Conservation (phyloP, 2,329 filamentous ascomycete species). For the Cladosporium austrohemisphaericum region DNA sequence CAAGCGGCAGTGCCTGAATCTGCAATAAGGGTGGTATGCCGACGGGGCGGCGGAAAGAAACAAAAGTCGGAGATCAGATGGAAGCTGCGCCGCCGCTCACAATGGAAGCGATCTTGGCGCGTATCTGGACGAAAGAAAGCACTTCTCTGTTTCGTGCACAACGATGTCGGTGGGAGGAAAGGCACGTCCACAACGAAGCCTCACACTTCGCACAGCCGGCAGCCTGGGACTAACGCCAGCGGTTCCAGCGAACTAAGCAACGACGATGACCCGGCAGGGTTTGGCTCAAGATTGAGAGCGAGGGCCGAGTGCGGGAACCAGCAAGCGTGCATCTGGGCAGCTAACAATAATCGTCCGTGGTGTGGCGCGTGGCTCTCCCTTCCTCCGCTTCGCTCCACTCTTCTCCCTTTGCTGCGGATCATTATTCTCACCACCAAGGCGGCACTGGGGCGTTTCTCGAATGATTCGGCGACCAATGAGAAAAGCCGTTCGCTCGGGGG, state of each 20-base stretch:
- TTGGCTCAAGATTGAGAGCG: constrained; percentile 9
- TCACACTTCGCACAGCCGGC: constrained; percentile 14
- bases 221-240: constrained; percentile 14
- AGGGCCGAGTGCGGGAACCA: constrained; percentile 15
- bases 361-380: constrained; percentile 8
- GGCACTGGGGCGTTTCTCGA: constrained; percentile 5
- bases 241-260: constrained; percentile 15
- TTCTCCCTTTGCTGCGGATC: constrained; percentile 8
- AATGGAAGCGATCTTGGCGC: constrained; percentile 15
- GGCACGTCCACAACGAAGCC: constrained; percentile 11
- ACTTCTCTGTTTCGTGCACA: constrained; percentile 5
- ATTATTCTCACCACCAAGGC: neutral
- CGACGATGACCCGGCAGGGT: constrained; percentile 8
- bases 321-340: constrained; percentile 14
- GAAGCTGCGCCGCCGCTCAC: constrained; percentile 4
- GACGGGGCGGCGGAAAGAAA: neutral
- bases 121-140: neutral
- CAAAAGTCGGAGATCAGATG: neutral
- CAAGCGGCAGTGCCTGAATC: constrained; percentile 13
- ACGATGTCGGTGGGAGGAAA: constrained; percentile 11
- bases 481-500: neutral
- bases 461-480: constrained; percentile 4
- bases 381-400: constrained; percentile 6
- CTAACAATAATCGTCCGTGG: constrained; percentile 14
- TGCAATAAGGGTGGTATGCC: constrained; percentile 6